Evolutionary conservation across 352 stramenopile genomes (phyloP), one percentile per base, ranked within the genome.

Genomic region (Globisporangium orthogonon): DNA sequence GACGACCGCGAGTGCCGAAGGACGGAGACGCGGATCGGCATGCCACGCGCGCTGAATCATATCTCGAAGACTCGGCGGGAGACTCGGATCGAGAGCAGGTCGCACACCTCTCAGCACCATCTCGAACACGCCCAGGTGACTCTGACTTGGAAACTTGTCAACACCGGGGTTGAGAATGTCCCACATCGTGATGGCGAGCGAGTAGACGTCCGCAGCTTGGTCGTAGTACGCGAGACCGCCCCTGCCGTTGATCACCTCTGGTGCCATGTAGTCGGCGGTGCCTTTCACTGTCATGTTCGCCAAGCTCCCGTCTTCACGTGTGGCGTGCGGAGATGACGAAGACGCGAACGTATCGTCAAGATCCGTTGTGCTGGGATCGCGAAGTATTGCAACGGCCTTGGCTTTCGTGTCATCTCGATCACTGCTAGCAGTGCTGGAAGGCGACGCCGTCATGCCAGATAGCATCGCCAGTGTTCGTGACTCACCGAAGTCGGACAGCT

Each of bases 401-500:
- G 14, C 14, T 17, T 47, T 47, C 41, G 7, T 9, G 28, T 64
- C 54, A 4, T 50, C 28, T 37, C n/a, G 10, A 15, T 30, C 48
- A 10, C 15, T 29, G 14, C 5, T 47, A 9, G 31, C 11, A 6
- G 9, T 23, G 23, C 23, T 23, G 23, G 23, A 15, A 11, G 10
- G 29, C 17, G 40, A 40, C 50, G 28, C 54, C 50, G 10, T 28
- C 1, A 35, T 35, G 31, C 30, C 41, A 30, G 28, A 50, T 2
- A 52, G 44, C 44, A 60, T 62, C 37, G 39, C 31, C 28, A 52
- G 55, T 18, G 54, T 67, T 23, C 73, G 58, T 0, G 74, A 80
- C 33, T 86, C 76, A 15, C 77, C 77, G 59, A 89, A 89, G 51
- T 87, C 74, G 1, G 78, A 79, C 50, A 89, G 72, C 43, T 87